Evolutionary conservation across 2,329 filamentous ascomycete genomes (phyloP), one percentile per base, ranked within the genome.

Genomic region (Penicillium sp.): DNA sequence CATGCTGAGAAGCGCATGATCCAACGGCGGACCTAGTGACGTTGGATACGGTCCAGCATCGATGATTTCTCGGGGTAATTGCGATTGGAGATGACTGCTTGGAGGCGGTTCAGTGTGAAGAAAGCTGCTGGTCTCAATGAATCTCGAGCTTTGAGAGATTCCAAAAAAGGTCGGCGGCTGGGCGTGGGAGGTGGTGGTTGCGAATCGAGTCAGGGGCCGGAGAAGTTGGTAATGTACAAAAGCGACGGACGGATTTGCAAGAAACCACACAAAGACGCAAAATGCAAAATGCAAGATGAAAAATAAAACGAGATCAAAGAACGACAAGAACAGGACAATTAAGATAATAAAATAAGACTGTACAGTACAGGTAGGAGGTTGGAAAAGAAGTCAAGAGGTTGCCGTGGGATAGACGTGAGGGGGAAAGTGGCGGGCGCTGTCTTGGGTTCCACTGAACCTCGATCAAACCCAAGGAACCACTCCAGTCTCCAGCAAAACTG

Each of bases 1-100:
- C 71, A 78, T 73, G 71, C 58, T 66, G 71, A 70, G 62, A 75
- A 62, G 73, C 63, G 73, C 77, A 78, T 78, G 67, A 65, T 71
- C 67, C 66, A 25, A 10, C n/a, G 15, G 10, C 49, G 49, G 49
- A 51, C 38, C 49, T 39, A 51, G 20, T 39, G n/a, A 22, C 35
- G 17, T 35, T n/a, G 49, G 17, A n/a, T 22, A n/a, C 14, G 17
- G 49, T 6, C 49, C 49, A 28, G 49, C 49, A 51, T 51, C 34
- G 49, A 39, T 31, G 11, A 15, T 17, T 17, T 14, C 15, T 15
- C 31, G 35, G 2, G n/a, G 15, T 28, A 14, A 14, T 41, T 28
- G 12, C 2, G 20, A 7, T 20, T 35, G 15, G 10, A 15, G 20
- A 7, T 6, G 20, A 6, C 15, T 49, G 31, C 45, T 35, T 28